Conservation (phyloP, 2,329 filamentous ascomycete genomes). For the Fusarium sp. region DNA sequence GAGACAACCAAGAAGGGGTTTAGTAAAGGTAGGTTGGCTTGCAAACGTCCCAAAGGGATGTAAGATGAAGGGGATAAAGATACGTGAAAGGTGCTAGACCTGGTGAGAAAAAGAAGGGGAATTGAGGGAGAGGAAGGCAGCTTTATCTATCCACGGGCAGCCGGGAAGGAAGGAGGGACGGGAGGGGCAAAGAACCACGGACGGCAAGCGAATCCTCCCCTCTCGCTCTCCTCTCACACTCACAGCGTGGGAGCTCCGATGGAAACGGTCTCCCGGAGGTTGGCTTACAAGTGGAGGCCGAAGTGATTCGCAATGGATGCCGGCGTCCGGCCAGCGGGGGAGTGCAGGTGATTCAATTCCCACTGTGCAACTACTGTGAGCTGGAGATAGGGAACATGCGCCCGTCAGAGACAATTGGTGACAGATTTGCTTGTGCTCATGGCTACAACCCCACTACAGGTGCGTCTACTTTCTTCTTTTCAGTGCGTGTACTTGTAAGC, state of each 20-base stretch:
- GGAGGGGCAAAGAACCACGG: conserved; percentile 14
- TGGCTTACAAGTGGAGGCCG: background rate
- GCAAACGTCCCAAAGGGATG: conserved; percentile 6
- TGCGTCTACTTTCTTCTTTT: background rate
- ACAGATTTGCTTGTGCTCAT: background rate
- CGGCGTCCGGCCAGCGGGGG: conserved; percentile 8
- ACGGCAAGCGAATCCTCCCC: conserved; percentile 3
- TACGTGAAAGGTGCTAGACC: conserved; percentile 36
- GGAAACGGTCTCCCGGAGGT: conserved; percentile 8
- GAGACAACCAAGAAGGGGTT: conserved; percentile 24
- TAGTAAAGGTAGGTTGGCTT: conserved; percentile 6
- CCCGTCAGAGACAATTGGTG: background rate
- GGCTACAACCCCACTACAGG: background rate
- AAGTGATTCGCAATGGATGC: conserved; percentile 29
- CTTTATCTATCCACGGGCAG: conserved; percentile 36
- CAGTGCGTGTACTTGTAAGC: background rate
- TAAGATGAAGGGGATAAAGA: conserved; percentile 22
- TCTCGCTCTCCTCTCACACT: conserved; percentile 23
- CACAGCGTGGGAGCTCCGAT: conserved; percentile 4
- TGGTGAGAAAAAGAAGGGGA: conserved; percentile 27
- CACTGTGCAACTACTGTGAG: conserved; percentile 22
- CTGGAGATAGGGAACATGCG: background rate
- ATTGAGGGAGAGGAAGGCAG: conserved; percentile 18
- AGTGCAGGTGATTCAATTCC: conserved; percentile 12
- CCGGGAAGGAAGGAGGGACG: conserved; percentile 16